Conservation (phyloP, 148 eudicot species). For the Rhododendron kiyosumense region DNA sequence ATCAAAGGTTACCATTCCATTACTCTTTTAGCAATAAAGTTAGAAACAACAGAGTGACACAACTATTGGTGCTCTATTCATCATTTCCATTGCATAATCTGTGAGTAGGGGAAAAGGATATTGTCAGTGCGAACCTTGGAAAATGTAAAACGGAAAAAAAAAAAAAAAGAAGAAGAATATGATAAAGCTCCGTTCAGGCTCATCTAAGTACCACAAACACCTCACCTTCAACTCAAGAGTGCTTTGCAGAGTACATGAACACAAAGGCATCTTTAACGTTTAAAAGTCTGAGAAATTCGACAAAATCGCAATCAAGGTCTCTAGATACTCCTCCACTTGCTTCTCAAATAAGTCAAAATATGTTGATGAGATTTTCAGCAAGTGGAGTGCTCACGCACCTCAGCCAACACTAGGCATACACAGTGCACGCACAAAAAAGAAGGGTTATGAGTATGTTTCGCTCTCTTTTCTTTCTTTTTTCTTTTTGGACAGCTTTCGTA, state of each 20-base stretch:
- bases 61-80: not conserved
- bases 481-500: not conserved
- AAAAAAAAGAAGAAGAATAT: not conserved
- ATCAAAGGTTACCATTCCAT: not conserved
- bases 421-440: not conserved
- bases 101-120: not conserved
- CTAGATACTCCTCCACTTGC: too few species aligned
- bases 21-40: not conserved
- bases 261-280: not conserved
- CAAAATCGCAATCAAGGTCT: too few species aligned
- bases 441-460: not conserved
- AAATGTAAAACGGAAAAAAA: not conserved
- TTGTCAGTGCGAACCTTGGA: not conserved
- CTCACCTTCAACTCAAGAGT: not conserved
- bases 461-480: too few species aligned
- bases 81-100: not conserved
- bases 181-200: not conserved
- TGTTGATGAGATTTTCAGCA: too few species aligned
- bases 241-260: not conserved
- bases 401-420: not conserved
- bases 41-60: not conserved
- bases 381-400: not conserved
- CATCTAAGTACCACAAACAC: not conserved
- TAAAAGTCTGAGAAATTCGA: not conserved
- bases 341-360: too few species aligned